phyloP scores from a whole-genome alignment of 208 protist species.

The Blechomonas ayalai region DNA sequence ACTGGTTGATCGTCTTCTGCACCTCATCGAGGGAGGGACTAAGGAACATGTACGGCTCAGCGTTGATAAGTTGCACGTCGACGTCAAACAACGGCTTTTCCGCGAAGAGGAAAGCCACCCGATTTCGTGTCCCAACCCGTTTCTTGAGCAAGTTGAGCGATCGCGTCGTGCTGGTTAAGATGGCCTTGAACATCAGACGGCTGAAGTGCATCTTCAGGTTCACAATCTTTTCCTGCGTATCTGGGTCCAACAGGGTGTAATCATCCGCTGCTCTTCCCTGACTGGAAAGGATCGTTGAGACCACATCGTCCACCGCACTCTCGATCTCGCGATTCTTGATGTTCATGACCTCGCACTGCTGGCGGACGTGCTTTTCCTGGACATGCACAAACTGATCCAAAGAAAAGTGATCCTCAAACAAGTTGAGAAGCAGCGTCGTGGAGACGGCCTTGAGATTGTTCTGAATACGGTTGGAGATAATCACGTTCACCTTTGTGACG shows the following conservation, averaged over 20 bases:
- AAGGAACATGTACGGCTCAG: slow-evolving; percentile 89
- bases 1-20: slow-evolving; percentile 93
- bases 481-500: slow-evolving; percentile 90
- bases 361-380: slow-evolving; percentile 85
- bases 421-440: slow-evolving; percentile 77
- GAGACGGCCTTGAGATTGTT: slow-evolving; percentile 87
- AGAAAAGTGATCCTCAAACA: slow-evolving; percentile 73
- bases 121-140: slow-evolving; percentile 85
- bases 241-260: slow-evolving; percentile 39
- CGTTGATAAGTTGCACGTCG: slow-evolving; percentile 89
- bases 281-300: slow-evolving; percentile 72
- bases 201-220: slow-evolving; percentile 87
- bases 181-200: slow-evolving; percentile 89
- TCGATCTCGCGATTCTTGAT: slow-evolving; percentile 93
- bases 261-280: slow-evolving; percentile 15
- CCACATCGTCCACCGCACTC: slow-evolving; percentile 85
- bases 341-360: slow-evolving; percentile 89
- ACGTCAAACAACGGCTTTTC: slow-evolving; percentile 95
- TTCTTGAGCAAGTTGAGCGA: slow-evolving; percentile 91
- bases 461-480: slow-evolving; percentile 90
- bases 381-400: slow-evolving; percentile 90
- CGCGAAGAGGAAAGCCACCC: slow-evolving; percentile 88
- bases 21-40: slow-evolving; percentile 93
- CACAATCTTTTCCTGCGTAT: slow-evolving; percentile 70
- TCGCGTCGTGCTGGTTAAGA: slow-evolving; percentile 85